These are phyloP conservation scores for Malassezia obtusa DNA, from an alignment of 1,284 basidiomycete genomes.

Conservation along the genomic window DNA sequence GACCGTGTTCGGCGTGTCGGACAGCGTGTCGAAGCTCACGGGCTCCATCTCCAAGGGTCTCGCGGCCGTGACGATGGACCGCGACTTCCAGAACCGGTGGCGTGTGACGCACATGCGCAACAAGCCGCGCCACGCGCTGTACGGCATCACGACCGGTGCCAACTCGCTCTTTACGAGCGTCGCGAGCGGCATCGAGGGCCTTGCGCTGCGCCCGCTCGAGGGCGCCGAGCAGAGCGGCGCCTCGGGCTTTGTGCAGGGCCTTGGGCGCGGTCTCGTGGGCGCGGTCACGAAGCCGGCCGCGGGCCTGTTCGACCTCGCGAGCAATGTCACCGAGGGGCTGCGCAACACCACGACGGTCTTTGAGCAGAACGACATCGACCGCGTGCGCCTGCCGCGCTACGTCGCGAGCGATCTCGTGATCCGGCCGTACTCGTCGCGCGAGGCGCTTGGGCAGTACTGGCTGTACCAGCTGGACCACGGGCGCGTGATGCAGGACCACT, in stretches of 20 bases:
- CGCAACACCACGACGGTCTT: slow-evolving; percentile 98
- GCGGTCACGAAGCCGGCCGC: slow-evolving; percentile 92
- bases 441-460: slow-evolving; percentile 93
- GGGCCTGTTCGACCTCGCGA: slow-evolving; percentile 88
- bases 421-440: slow-evolving; percentile 63
- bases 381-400: slow-evolving; percentile 77
- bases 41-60: slow-evolving; percentile 94
- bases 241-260: slow-evolving; percentile 90
- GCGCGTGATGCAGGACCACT: slow-evolving; percentile 68
- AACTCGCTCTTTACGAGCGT: slow-evolving; percentile 88
- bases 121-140: slow-evolving; percentile 91
- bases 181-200: slow-evolving; percentile 88
- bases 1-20: slow-evolving; percentile 90
- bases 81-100: slow-evolving; percentile 82
- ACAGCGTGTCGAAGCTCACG: slow-evolving; percentile 93
- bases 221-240: slow-evolving; percentile 91
- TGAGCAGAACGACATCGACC: slow-evolving; percentile 80
- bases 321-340: slow-evolving; percentile 84
- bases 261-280: slow-evolving; percentile 91
- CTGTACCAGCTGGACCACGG: slow-evolving; percentile 82
- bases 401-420: slow-evolving; percentile 54
- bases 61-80: slow-evolving; percentile 90
- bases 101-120: slow-evolving; percentile 82
- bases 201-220: slow-evolving; percentile 91
- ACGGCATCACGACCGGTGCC: slow-evolving; percentile 80